These are phyloP conservation scores for Jamesozyma piceae DNA, from an alignment of 805 yeast species.

Conservation along the genomic window DNA sequence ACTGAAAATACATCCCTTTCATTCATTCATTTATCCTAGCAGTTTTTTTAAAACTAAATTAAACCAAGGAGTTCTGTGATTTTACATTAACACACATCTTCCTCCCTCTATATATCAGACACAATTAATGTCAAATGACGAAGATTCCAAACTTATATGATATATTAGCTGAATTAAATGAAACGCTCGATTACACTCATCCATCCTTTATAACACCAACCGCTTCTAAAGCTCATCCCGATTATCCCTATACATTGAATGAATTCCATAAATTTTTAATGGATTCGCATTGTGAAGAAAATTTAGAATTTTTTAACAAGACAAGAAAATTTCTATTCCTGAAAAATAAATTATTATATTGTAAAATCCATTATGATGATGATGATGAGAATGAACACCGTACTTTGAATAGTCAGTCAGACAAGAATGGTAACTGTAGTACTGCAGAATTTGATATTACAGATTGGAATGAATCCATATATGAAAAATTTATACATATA, in stretches of 20 bases:
- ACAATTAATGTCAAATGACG: neutral
- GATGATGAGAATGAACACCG: neutral
- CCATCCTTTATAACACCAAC: neutral
- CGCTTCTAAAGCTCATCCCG: neutral
- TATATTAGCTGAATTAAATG: conserved; percentile 1
- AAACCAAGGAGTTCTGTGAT: too few relatives aligned
- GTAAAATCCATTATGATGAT: neutral
- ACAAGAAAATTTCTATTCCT: conserved; percentile 7
- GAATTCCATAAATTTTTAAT: conserved; percentile 19
- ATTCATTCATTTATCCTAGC: too few relatives aligned
- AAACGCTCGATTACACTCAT: neutral
- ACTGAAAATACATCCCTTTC: too few relatives aligned
- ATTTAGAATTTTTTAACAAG: conserved; percentile 21
- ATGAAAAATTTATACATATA: conserved; percentile 16
- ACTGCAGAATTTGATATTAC: conserved; percentile 7
- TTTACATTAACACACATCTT: neutral
- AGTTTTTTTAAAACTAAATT: too few relatives aligned
- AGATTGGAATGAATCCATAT: conserved; percentile 19
- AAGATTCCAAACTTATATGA: conserved; percentile 2
- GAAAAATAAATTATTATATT: conserved; percentile 1
- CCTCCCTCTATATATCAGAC: neutral
- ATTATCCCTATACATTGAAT: conserved; percentile 9
- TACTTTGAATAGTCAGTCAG: neutral
- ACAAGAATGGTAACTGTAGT: neutral
- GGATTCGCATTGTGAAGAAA: conserved; percentile 27